A percentile compares a stretch with the other conserved stretches of the same genome.
phyloP scores from a whole-genome alignment of 2,329 filamentous ascomycete genomes.

The Neofusicoccum umdonicola region DNA sequence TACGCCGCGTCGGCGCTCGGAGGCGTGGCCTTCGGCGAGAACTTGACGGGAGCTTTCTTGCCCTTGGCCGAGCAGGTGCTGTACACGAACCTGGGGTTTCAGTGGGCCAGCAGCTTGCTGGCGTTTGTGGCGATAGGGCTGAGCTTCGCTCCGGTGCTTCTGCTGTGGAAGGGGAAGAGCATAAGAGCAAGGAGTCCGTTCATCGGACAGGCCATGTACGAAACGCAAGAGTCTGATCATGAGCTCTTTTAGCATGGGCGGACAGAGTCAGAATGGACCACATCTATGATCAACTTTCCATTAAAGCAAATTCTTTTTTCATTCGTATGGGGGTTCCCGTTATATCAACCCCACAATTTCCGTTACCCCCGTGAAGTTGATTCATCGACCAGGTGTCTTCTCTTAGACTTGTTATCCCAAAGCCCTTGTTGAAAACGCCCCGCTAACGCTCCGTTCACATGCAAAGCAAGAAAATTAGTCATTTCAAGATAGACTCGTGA shows the following conservation, averaged over 20 bases:
- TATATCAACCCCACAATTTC: neutral
- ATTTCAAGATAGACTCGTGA: neutral
- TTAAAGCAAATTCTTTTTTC: neutral
- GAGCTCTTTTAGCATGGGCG: neutral
- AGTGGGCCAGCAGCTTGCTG: slow-evolving; percentile 50
- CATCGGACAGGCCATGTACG: slow-evolving; percentile 28
- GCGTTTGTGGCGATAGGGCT: slow-evolving; percentile 45
- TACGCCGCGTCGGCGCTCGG: slow-evolving; percentile 52
- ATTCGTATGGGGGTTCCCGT: neutral
- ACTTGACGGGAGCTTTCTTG: slow-evolving; percentile 48
- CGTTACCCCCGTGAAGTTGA: slow-evolving; percentile 10
- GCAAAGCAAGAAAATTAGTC: neutral
- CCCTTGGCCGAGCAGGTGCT: slow-evolving; percentile 48
- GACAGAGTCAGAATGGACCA: neutral
- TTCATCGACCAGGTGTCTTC: slow-evolving; percentile 11
- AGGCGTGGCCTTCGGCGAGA: slow-evolving; percentile 50
- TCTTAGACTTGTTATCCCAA: neutral
- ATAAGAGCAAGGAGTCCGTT: slow-evolving; percentile 42
- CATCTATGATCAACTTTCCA: too few relatives aligned
- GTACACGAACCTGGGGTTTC: slow-evolving; percentile 48
- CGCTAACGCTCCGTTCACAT: slow-evolving; percentile 3
- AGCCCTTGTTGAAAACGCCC: neutral
- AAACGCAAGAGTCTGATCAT: neutral
- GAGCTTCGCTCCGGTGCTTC: slow-evolving; percentile 45
- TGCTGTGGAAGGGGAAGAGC: slow-evolving; percentile 41